Evolutionary conservation across 164 flowering plant genomes (phyloP), one percentile per base, ranked within the genome.

Genomic region (Taxillus chinensis): DNA sequence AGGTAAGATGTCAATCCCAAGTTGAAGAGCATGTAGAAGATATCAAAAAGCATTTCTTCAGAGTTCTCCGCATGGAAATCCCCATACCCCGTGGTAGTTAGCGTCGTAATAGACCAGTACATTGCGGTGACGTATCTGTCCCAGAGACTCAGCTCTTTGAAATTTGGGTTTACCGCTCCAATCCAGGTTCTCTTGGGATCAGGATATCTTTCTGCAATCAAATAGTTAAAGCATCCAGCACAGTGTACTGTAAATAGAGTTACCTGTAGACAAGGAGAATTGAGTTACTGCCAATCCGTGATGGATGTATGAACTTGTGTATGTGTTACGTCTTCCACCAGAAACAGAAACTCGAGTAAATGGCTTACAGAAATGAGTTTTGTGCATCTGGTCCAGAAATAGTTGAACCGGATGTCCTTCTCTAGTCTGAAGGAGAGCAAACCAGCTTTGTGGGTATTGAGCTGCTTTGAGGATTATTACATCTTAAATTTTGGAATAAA

Each of bases 61-160:
- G 97, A 68, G 71, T 93, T 93, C 77, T 87, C 83, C 41, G 99
- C 93, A 72, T 89, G 97, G 68, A 95, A 64, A 68, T 95, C 99
- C 8, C 97, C 99, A 68, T 95, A 95, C 11, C 97, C 99, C 5
- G 97, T 91, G 3, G 96, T 89, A 2, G 96, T 87, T 53, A 91
- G 75, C 53, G 99, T 95, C 0, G 92, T 87, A 42, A 95, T 91
- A 41, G 99, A 89, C 99, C 99, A 95, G 76, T 95, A 95, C 7
- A 95, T 73, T 64, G 99, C 68, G 64, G 90, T 82, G 41, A 95
- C 71, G 63, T 91, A 95, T 78, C 93, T 81, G 64, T 81, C 64
- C 97, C 92, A 83, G 0, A 91, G 80, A 64, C 84, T 83, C 38
- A 75, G 78, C 62, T 78, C 64, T 73, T 89, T 87, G 83, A 95